Conservation (phyloP, 202 grass and related monocot species). For the Cymbopogon flexuosus region DNA sequence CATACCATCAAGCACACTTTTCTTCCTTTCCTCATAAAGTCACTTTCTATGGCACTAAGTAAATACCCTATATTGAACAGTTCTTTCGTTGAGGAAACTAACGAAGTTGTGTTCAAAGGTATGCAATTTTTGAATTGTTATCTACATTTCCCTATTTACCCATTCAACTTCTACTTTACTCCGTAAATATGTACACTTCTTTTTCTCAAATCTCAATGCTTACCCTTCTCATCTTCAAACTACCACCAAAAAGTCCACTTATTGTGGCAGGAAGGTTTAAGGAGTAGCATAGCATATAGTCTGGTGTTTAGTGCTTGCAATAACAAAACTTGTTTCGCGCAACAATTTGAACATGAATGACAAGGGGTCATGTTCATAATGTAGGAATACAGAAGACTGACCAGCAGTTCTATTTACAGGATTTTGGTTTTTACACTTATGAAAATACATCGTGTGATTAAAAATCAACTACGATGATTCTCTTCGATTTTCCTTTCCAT, state of each 20-base stretch:
- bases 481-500: not conserved
- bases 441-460: not conserved
- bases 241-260: not conserved
- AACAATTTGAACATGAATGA: not conserved
- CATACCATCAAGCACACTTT: constrained; percentile 78
- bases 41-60: constrained; percentile 72
- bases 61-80: constrained; percentile 89
- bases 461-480: not conserved
- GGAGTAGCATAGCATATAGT: not conserved
- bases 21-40: constrained; percentile 91
- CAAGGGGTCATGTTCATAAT: not conserved
- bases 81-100: constrained; percentile 68
- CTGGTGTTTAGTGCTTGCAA: not conserved
- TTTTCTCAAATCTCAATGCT: not conserved
- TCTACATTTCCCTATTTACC: not conserved
- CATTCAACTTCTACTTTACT: not conserved
- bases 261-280: not conserved
- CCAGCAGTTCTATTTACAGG: not conserved
- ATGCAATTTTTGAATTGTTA: not conserved
- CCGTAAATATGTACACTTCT: not conserved
- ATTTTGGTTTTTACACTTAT: not conserved
- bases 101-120: constrained; percentile 87
- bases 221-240: not conserved
- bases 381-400: not conserved
- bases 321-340: not conserved